Percentiles rank a stretch among this genome's conserved stretches.
These are phyloP conservation scores for Daldinia caldariorum DNA, from an alignment of 495 filamentous ascomycete genomes.

Conservation along the genomic window DNA sequence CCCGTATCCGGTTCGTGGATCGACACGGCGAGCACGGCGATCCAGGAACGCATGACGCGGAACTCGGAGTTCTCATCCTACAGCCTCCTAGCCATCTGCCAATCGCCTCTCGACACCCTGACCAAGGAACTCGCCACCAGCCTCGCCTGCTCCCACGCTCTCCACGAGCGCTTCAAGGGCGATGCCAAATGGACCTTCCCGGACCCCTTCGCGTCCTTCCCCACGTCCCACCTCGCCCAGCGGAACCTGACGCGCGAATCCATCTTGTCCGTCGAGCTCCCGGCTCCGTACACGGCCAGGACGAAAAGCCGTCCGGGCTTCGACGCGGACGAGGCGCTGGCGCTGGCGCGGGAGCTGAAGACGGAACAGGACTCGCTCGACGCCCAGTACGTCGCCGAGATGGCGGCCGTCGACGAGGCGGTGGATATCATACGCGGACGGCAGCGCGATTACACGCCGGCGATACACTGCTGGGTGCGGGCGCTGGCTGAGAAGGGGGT, in stretches of 20 bases:
- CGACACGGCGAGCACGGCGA: conserved; percentile 48
- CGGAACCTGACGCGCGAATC: conserved; percentile 38
- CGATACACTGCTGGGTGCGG: conserved; percentile 57
- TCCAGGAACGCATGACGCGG: conserved; percentile 54
- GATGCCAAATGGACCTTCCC: conserved; percentile 21
- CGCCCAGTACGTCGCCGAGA: conserved; percentile 41
- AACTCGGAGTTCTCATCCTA: conserved; percentile 53
- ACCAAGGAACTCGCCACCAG: conserved; percentile 48
- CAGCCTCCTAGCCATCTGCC: conserved; percentile 60
- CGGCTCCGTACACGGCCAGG: conserved; percentile 13
- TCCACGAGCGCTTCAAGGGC: conserved; percentile 42
- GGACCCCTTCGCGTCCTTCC: conserved; percentile 18
- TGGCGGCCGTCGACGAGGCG: conserved; percentile 36
- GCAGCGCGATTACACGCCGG: conserved; percentile 54
- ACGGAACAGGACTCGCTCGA: conserved; percentile 43
- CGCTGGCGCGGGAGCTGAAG: conserved; percentile 30
- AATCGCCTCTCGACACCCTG: conserved; percentile 48
- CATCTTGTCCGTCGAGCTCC: conserved; percentile 18
- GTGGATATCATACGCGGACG: conserved; percentile 46
- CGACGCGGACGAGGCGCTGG: conserved; percentile 25
- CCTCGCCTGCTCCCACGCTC: conserved; percentile 43
- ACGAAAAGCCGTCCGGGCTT: conserved; percentile 18
- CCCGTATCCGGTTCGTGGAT: conserved; percentile 53
- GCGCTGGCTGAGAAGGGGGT: conserved; percentile 55
- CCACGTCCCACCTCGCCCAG: conserved; percentile 34